Conservation (phyloP, 1,139 yeast genomes). For the Lodderomyces pseudojiufengensis region DNA sequence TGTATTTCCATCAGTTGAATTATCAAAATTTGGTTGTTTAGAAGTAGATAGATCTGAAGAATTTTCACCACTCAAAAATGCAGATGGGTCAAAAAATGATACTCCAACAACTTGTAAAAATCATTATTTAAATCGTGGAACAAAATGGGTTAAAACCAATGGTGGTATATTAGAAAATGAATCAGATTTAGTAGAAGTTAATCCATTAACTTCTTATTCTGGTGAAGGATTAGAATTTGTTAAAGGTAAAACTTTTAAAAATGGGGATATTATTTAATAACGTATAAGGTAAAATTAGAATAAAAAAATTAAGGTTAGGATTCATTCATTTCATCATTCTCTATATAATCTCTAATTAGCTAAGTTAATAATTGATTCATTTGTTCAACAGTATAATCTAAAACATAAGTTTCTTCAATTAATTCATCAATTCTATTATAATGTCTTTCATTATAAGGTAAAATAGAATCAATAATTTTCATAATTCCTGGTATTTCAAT, state of each 20-base stretch:
- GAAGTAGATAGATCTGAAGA: conserved; percentile 86
- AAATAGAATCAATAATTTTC: conserved; percentile 63
- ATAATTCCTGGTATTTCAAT: conserved; percentile 66
- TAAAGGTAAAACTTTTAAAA: conserved; percentile 46
- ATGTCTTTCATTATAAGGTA: conserved; percentile 89
- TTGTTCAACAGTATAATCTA: conserved; percentile 81
- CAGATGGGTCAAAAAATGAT: conserved; percentile 75
- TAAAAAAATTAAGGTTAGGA: neutral
- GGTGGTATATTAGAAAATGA: conserved; percentile 61
- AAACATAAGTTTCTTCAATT: conserved; percentile 76
- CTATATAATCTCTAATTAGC: neutral
- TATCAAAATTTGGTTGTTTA: conserved; percentile 80
- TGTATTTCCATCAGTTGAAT: conserved; percentile 77
- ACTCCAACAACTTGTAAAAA: conserved; percentile 78
- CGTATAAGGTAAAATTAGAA: neutral
- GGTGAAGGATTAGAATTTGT: conserved; percentile 79
- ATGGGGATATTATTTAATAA: conserved; percentile 36
- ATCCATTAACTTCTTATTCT: conserved; percentile 67
- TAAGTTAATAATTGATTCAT: conserved; percentile 47
- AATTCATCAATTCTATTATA: conserved; percentile 69
- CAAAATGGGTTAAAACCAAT: conserved; percentile 67
- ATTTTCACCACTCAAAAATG: conserved; percentile 93
- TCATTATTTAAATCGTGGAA: conserved; percentile 64
- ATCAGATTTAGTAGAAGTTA: conserved; percentile 67
- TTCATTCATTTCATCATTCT: neutral